Conservation (phyloP, 2,329 filamentous ascomycete species). For the Fusarium albidum region DNA sequence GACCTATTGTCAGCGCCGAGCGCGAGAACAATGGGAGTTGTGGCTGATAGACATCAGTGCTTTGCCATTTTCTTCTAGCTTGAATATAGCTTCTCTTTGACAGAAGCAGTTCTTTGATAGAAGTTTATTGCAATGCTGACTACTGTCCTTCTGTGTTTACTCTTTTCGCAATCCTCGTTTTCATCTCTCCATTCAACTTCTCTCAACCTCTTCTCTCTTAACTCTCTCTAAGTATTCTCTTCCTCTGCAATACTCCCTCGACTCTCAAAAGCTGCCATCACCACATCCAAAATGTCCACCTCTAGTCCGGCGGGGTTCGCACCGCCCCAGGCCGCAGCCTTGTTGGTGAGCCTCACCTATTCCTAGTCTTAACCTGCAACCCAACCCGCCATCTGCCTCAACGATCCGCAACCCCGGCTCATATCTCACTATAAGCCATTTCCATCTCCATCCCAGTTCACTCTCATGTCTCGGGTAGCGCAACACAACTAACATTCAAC, state of each 20-base stretch:
- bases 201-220: neutral
- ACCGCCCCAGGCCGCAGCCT: conserved; percentile 33
- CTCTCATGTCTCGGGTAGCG: neutral
- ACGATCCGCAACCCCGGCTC: neutral
- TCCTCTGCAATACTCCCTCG: neutral
- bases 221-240: neutral
- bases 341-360: conserved; percentile 33
- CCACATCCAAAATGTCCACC: conserved; percentile 10
- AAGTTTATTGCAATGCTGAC: conserved; percentile 12
- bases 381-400: neutral
- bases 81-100: conserved; percentile 19
- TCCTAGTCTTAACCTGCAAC: conserved; percentile 1
- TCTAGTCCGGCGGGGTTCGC: conserved; percentile 27
- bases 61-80: conserved; percentile 8
- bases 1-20: neutral
- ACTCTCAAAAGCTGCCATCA: neutral
- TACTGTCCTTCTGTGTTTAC: conserved; percentile 11
- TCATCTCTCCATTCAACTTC: conserved; percentile 5
- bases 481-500: conserved; percentile 4
- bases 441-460: conserved; percentile 28
- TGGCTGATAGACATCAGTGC: conserved; percentile 28
- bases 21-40: conserved; percentile 8
- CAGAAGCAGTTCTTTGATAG: conserved; percentile 16
- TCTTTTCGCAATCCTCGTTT: conserved; percentile 18
- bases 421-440: neutral